These are phyloP conservation scores for Helicocarpus griseus DNA, from an alignment of 2,329 filamentous ascomycete genomes.

Conservation along the genomic window DNA sequence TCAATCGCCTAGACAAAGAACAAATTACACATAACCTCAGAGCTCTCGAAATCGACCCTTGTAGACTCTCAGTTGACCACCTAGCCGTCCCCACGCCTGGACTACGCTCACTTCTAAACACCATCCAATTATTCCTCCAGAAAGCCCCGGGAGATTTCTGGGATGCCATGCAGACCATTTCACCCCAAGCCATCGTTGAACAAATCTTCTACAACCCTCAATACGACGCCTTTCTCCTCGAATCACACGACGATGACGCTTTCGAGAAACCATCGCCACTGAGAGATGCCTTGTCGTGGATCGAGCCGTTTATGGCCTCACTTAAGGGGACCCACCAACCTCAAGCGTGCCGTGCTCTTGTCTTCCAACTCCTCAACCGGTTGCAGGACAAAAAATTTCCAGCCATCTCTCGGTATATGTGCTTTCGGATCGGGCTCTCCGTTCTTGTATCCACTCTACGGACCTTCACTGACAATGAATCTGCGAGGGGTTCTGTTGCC, in stretches of 20 bases:
- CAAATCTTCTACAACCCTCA: constrained; percentile 67
- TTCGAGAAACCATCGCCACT: constrained; percentile 45
- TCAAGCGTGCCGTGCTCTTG: constrained; percentile 69
- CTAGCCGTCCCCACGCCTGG: constrained; percentile 53
- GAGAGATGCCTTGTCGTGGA: constrained; percentile 62
- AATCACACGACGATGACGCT: constrained; percentile 43
- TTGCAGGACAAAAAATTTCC: constrained; percentile 34
- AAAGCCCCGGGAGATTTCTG: constrained; percentile 75
- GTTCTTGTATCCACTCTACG: constrained; percentile 38
- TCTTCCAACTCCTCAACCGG: constrained; percentile 62
- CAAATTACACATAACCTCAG: constrained; percentile 70
- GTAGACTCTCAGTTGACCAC: constrained; percentile 53
- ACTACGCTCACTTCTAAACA: constrained; percentile 59
- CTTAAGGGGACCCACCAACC: constrained; percentile 66
- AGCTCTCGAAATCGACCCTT: constrained; percentile 63
- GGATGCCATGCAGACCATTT: constrained; percentile 75
- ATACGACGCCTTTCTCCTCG: constrained; percentile 46
- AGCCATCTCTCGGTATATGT: constrained; percentile 34
- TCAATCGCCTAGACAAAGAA: constrained; percentile 62
- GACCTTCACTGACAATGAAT: constrained; percentile 38
- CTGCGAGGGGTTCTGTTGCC: constrained; percentile 35
- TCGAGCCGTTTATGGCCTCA: constrained; percentile 66
- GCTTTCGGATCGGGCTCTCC: constrained; percentile 36
- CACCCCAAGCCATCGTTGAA: constrained; percentile 72
- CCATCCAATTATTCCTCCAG: constrained; percentile 60